Conservation (phyloP, 2,329 filamentous ascomycete species). For the Drechslerella coelobrocha region DNA sequence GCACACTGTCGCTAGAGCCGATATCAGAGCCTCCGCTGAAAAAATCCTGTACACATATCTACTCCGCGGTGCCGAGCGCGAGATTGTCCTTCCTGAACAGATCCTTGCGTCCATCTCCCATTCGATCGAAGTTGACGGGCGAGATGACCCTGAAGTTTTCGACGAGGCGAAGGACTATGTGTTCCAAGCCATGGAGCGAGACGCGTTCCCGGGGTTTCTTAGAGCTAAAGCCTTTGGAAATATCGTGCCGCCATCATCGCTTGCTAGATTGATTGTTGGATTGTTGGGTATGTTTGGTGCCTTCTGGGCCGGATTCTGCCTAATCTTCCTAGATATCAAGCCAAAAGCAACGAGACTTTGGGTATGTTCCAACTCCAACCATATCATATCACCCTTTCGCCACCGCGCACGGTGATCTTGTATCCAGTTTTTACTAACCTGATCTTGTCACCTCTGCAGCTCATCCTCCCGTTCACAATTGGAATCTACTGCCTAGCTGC, state of each 20-base stretch:
- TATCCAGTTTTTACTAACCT: constrained; percentile 31
- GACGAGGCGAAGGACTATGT: constrained; percentile 98
- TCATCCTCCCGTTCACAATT: constrained; percentile 88
- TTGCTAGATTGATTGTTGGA: constrained; percentile 83
- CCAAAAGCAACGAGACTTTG: constrained; percentile 77
- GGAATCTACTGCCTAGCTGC: constrained; percentile 87
- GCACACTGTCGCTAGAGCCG: constrained; percentile 82
- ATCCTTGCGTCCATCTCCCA: constrained; percentile 86
- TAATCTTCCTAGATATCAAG: constrained; percentile 82
- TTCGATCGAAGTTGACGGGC: constrained; percentile 85
- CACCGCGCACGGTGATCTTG: constrained; percentile 1
- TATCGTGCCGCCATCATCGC: constrained; percentile 86
- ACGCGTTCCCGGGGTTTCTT: constrained; percentile 97
- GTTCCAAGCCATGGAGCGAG: constrained; percentile 98
- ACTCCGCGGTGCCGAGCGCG: constrained; percentile 90
- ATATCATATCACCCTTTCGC: constrained; percentile 4
- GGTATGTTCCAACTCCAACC: constrained; percentile 66
- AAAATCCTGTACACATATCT: constrained; percentile 99
- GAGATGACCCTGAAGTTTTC: constrained; percentile 96
- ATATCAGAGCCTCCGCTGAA: constrained; percentile 91
- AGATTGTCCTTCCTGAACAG: constrained; percentile 88
- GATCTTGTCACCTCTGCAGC: constrained; percentile 58
- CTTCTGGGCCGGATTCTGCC: constrained; percentile 91
- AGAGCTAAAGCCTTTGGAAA: constrained; percentile 95
- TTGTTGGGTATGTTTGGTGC: constrained; percentile 85